A percentile compares a stretch with the other conserved stretches of the same genome.
Conservation (phyloP, 2,329 filamentous ascomycete genomes). For the Colletotrichum limetticola region DNA sequence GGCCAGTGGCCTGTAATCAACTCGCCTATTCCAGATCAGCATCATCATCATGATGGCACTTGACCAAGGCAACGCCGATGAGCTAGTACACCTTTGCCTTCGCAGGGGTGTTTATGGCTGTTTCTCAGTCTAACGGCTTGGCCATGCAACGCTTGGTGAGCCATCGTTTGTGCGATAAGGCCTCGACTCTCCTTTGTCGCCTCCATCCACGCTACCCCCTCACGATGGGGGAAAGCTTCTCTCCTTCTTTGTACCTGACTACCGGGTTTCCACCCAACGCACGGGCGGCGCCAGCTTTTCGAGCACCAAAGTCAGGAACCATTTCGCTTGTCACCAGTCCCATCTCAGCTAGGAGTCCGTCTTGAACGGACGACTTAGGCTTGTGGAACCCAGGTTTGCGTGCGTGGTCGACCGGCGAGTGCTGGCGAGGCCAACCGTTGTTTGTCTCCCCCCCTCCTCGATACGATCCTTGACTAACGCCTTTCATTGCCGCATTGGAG, state of each 20-base stretch:
- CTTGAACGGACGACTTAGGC: conserved; percentile 19
- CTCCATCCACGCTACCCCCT: conserved; percentile 20
- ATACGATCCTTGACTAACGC: neutral
- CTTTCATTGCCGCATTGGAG: conserved; percentile 16
- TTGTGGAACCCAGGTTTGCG: conserved; percentile 13
- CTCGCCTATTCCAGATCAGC: neutral
- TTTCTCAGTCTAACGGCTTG: conserved; percentile 30
- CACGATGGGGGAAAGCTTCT: conserved; percentile 17
- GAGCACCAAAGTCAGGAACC: conserved; percentile 8
- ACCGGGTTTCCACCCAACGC: conserved; percentile 23
- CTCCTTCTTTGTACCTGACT: conserved; percentile 21
- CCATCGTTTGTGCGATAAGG: conserved; percentile 21
- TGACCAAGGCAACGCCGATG: conserved; percentile 2
- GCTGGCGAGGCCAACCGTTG: conserved; percentile 8
- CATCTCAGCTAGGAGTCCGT: conserved; percentile 20
- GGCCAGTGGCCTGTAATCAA: neutral
- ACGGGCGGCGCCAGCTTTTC: conserved; percentile 28
- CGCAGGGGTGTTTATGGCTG: conserved; percentile 16
- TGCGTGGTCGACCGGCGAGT: conserved; percentile 10
- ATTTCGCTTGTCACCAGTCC: conserved; percentile 32
- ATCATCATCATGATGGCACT: neutral
- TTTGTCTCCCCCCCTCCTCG: conserved; percentile 7
- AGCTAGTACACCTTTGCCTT: conserved; percentile 1
- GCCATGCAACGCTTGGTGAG: conserved; percentile 30
- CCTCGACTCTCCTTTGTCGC: conserved; percentile 23